These are phyloP conservation scores for Naganishia vaughanmartiniae DNA, from an alignment of 768 basidiomycete species.

Conservation along the genomic window DNA sequence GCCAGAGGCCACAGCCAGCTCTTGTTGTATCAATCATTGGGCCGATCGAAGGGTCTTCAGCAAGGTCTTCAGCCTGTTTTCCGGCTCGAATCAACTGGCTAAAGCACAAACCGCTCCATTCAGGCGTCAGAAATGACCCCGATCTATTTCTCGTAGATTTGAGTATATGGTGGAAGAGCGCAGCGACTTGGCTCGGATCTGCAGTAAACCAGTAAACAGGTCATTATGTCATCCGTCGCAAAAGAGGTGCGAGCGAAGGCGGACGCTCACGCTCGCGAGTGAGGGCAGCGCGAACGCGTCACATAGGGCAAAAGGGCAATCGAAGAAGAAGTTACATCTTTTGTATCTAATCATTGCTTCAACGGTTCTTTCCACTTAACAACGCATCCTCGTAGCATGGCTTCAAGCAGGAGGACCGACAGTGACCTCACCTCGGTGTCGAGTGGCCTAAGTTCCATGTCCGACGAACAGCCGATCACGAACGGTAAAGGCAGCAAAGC, in stretches of 20 bases:
- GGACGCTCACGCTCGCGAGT: neutral
- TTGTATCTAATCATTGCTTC: neutral
- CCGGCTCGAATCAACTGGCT: no score
- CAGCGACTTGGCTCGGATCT: neutral
- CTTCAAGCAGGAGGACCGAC: neutral
- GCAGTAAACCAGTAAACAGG: slow-evolving; percentile 7
- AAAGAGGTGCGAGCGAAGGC: neutral
- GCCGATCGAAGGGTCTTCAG: neutral
- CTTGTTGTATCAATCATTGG: neutral
- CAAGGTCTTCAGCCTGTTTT: neutral
- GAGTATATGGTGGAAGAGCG: neutral
- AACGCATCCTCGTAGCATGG: neutral
- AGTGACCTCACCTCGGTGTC: slow-evolving; percentile 19
- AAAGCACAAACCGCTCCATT: no score
- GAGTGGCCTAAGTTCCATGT: slow-evolving; percentile 4
- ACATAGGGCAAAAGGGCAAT: slow-evolving; percentile 6
- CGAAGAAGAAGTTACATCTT: neutral
- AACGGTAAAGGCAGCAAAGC: slow-evolving; percentile 19
- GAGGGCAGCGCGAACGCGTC: slow-evolving; percentile 6
- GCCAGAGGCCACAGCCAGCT: neutral
- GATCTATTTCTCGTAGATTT: neutral
- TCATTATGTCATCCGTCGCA: slow-evolving; percentile 6
- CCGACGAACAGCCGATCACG: slow-evolving; percentile 1
- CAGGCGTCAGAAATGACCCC: no score
- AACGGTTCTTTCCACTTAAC: neutral